Evolutionary conservation across 768 basidiomycete species (phyloP).

Genomic region (Pulveroboletus sp.): DNA sequence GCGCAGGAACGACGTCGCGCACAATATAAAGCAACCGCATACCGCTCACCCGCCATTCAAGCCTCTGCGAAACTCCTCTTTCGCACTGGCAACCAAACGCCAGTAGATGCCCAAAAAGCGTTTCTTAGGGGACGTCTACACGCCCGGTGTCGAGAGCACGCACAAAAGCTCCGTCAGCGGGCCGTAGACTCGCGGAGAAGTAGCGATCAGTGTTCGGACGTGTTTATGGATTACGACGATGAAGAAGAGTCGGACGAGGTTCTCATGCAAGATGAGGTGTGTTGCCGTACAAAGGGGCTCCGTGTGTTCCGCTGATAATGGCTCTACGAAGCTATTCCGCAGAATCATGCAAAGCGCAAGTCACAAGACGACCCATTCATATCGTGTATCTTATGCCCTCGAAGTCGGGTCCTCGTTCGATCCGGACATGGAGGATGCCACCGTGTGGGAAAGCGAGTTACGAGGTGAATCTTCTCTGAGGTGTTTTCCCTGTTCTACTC

Average conservation of each 20-base stretch:
- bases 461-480: constrained; percentile 31
- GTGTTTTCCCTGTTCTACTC: neutral
- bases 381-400: constrained; percentile 58
- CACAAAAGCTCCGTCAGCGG: constrained; percentile 50
- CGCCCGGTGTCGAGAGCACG: constrained; percentile 61
- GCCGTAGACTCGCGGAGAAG: constrained; percentile 38
- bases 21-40: constrained; percentile 48
- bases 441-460: constrained; percentile 59
- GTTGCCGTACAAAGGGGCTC: constrained; percentile 1
- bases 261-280: constrained; percentile 62
- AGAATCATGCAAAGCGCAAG: constrained; percentile 59
- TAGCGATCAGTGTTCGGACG: constrained; percentile 50
- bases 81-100: constrained; percentile 9
- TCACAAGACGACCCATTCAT: constrained; percentile 48
- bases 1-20: constrained; percentile 49
- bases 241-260: constrained; percentile 59
- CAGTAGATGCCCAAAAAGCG: constrained; percentile 48
- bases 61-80: constrained; percentile 14
- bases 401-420: constrained; percentile 79
- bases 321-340: constrained; percentile 52
- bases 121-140: constrained; percentile 62
- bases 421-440: constrained; percentile 64
- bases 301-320: constrained; percentile 7
- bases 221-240: constrained; percentile 47
- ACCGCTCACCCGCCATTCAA: constrained; percentile 16